Conservation (phyloP, 2,329 filamentous ascomycete genomes). For the Colletotrichum sp. region DNA sequence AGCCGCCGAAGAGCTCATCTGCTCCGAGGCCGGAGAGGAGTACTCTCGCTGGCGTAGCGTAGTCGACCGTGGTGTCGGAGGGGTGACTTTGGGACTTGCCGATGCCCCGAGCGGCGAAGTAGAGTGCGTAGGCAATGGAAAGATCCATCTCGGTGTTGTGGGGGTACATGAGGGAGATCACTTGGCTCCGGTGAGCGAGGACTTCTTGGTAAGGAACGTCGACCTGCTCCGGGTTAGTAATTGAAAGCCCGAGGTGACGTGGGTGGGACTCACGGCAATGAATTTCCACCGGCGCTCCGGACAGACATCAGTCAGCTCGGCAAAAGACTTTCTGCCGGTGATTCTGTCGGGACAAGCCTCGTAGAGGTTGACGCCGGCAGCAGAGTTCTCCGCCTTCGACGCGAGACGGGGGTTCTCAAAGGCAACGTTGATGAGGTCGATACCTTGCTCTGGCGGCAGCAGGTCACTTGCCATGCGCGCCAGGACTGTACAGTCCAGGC, state of each 20-base stretch:
- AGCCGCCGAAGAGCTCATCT: constrained; percentile 95
- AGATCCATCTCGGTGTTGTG: constrained; percentile 99
- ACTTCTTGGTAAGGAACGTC: constrained; percentile 84
- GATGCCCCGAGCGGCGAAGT: constrained; percentile 84
- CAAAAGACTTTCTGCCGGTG: constrained; percentile 80
- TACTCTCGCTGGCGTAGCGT: constrained; percentile 77
- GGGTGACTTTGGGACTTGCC: constrained; percentile 50
- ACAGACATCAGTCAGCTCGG: constrained; percentile 75
- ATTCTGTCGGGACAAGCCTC: constrained; percentile 89
- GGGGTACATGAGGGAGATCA: constrained; percentile 83
- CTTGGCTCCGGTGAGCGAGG: constrained; percentile 67
- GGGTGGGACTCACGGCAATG: constrained; percentile 60
- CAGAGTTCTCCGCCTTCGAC: constrained; percentile 42
- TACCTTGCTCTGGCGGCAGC: constrained; percentile 68
- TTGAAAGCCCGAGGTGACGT: neutral
- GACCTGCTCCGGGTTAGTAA: constrained; percentile 48
- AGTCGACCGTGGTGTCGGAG: constrained; percentile 40
- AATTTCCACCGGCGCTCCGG: constrained; percentile 81
- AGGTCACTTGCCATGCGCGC: constrained; percentile 82
- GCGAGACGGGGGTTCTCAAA: constrained; percentile 90
- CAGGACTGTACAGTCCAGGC: constrained; percentile 89
- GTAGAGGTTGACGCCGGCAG: constrained; percentile 56
- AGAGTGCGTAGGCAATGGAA: constrained; percentile 91
- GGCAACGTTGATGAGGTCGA: constrained; percentile 94
- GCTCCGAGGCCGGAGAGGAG: constrained; percentile 92